These are phyloP conservation scores for Salix arbutifolia DNA, from an alignment of 345 rosid genomes.

Conservation along the genomic window DNA sequence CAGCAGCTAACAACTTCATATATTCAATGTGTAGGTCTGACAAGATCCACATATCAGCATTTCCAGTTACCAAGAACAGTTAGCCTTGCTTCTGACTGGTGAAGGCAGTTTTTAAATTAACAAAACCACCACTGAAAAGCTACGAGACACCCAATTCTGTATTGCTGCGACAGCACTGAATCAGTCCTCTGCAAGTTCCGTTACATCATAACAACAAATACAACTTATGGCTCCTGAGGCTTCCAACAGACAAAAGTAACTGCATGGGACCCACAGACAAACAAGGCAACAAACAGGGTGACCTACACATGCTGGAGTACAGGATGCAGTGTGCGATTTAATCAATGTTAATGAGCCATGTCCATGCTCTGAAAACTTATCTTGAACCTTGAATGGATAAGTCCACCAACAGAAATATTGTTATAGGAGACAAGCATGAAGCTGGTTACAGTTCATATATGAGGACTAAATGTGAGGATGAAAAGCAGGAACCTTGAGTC, in stretches of 20 bases:
- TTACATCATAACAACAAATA: constrained; percentile 13
- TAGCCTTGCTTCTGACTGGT: constrained; percentile 15
- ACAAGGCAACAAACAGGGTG: constrained; percentile 8
- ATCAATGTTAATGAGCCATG: neutral
- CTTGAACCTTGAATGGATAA: constrained; percentile 9
- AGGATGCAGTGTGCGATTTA: neutral
- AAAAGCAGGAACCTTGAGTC: constrained; percentile 16
- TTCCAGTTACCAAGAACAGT: constrained; percentile 15
- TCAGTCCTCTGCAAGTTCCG: constrained; percentile 23
- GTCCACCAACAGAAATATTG: constrained; percentile 11
- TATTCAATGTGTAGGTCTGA: constrained; percentile 3
- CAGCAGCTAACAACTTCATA: constrained; percentile 1
- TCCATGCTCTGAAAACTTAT: constrained; percentile 4
- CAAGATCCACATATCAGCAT: constrained; percentile 3
- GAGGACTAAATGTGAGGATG: neutral
- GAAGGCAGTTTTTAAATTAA: constrained; percentile 7
- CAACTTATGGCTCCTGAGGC: constrained; percentile 18
- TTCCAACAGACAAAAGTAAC: constrained; percentile 9
- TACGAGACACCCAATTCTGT: constrained; percentile 15
- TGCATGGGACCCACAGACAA: neutral
- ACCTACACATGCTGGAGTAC: neutral
- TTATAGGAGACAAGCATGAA: neutral
- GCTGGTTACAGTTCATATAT: constrained; percentile 13
- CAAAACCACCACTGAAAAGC: constrained; percentile 16
- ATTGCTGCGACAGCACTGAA: constrained; percentile 18